These are phyloP conservation scores for Biscogniauxia mediterranea DNA, from an alignment of 2,329 filamentous ascomycete species.

Conservation along the genomic window DNA sequence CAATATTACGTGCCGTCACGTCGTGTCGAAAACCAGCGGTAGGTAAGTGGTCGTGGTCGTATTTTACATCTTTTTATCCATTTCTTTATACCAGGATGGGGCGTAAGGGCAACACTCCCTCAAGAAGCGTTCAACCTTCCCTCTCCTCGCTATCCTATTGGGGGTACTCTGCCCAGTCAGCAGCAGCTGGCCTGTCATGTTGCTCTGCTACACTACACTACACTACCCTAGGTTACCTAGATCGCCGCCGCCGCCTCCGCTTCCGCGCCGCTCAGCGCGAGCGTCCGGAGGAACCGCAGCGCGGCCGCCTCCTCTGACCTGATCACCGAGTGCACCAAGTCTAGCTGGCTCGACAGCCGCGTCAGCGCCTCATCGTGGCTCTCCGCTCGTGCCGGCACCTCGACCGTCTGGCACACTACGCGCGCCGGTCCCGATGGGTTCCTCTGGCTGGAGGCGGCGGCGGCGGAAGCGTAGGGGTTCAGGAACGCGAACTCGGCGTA, in stretches of 20 bases:
- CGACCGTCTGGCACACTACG: not conserved
- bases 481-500: constrained; percentile 12
- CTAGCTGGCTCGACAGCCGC: constrained; percentile 3
- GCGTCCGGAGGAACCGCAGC: not conserved
- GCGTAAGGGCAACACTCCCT: too few relatives aligned
- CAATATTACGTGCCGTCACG: too few relatives aligned
- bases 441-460: not conserved
- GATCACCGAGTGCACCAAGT: constrained; percentile 1
- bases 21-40: too few relatives aligned
- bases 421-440: not conserved
- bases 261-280: not conserved
- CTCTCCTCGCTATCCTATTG: too few relatives aligned
- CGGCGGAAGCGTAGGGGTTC: constrained; percentile 12
- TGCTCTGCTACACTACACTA: too few relatives aligned
- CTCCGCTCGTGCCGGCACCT: not conserved
- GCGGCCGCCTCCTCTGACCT: constrained; percentile 3
- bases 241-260: not conserved
- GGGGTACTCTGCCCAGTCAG: too few relatives aligned
- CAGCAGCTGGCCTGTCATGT: too few relatives aligned
- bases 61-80: too few relatives aligned
- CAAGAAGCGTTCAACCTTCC: too few relatives aligned
- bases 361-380: constrained; percentile 3
- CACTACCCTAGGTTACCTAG: not conserved
- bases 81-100: too few relatives aligned
- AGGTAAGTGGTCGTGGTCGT: too few relatives aligned